Conservation (phyloP, 805 yeast species). For the Saccharomycopsis sp. region DNA sequence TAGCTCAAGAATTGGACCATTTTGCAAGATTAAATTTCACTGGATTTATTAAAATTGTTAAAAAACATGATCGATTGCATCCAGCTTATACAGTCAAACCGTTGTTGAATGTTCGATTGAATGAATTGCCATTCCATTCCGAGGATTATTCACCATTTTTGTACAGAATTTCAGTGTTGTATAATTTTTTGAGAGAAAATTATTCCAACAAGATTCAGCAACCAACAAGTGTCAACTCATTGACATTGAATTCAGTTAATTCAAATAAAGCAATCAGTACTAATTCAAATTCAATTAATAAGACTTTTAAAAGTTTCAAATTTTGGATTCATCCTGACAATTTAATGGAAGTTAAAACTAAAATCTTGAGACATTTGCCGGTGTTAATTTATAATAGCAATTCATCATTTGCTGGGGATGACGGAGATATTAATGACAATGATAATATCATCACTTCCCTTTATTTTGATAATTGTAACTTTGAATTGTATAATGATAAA, state of each 20-base stretch:
- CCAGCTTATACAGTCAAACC: constrained; percentile 86
- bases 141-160: constrained; percentile 92
- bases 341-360: constrained; percentile 95
- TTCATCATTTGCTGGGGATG: constrained; percentile 42
- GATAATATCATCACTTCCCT: constrained; percentile 84
- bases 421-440: constrained; percentile 32
- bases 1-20: constrained; percentile 80
- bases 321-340: constrained; percentile 98
- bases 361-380: constrained; percentile 87
- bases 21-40: constrained; percentile 91
- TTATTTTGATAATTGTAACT: constrained; percentile 78
- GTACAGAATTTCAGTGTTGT: constrained; percentile 73
- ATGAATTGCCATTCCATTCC: constrained; percentile 82
- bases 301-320: constrained; percentile 57
- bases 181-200: constrained; percentile 76
- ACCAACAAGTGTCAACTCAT: constrained; percentile 29
- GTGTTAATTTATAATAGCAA: constrained; percentile 63
- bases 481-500: constrained; percentile 82
- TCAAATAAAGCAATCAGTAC: constrained; percentile 32
- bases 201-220: constrained; percentile 31
- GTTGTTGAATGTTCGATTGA: constrained; percentile 77
- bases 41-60: constrained; percentile 89
- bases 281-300: constrained; percentile 27
- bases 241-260: constrained; percentile 29
- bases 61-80: constrained; percentile 91